A percentile compares a stretch with the other conserved stretches of the same genome.
phyloP scores from a whole-genome alignment of 2,329 filamentous ascomycete species.

The Ophiostoma perfectum region DNA sequence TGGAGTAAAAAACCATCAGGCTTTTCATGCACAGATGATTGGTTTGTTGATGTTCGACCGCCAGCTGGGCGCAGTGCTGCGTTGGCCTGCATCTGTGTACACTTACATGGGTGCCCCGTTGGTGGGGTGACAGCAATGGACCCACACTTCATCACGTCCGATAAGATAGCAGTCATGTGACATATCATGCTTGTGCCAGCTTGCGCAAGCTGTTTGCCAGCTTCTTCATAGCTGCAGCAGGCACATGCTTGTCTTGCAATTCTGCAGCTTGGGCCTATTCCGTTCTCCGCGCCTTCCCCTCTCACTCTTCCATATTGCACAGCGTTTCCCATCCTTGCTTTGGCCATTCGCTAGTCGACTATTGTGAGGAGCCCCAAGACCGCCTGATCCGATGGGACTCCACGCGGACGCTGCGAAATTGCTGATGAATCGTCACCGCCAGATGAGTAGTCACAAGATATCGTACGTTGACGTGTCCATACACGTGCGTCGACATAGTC shows the following conservation, averaged over 20 bases:
- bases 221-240: not conserved
- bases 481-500: not conserved
- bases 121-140: conserved; percentile 21
- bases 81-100: conserved; percentile 16
- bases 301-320: not conserved
- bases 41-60: conserved; percentile 12
- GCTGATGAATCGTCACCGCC: conserved; percentile 1
- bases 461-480: not conserved
- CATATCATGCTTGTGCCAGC: not conserved
- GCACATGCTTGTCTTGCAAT: conserved; percentile 2
- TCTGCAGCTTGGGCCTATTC: not conserved
- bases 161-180: conserved; percentile 1
- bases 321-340: not conserved
- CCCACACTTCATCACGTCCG: not conserved
- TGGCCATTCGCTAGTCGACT: not conserved
- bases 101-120: conserved; percentile 16
- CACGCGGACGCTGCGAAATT: not conserved
- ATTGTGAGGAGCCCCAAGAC: conserved; percentile 8
- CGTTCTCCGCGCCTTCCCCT: not conserved
- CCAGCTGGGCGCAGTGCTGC: conserved; percentile 14
- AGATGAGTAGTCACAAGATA: not conserved
- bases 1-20: not conserved
- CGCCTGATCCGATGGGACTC: not conserved
- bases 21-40: conserved; percentile 19
- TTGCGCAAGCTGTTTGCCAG: not conserved